These are phyloP conservation scores for Lactifluus volemus DNA, from an alignment of 768 basidiomycete genomes.

Conservation along the genomic window DNA sequence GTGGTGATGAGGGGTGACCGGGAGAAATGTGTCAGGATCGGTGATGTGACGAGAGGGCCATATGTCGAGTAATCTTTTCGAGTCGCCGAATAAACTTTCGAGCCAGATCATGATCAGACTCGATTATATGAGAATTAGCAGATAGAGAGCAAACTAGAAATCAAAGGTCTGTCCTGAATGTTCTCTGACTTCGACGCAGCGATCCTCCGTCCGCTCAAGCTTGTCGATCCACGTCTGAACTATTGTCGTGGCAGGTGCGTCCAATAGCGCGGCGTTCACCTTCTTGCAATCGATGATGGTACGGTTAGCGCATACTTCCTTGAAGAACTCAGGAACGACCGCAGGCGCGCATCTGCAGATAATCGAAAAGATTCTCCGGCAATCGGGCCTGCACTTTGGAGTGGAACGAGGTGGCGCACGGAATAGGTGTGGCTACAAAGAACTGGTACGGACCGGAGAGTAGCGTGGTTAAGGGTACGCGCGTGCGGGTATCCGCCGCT, in stretches of 20 bases:
- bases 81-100: slow-evolving; percentile 28
- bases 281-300: slow-evolving; percentile 27
- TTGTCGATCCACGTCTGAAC: slow-evolving; percentile 33
- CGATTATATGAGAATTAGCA: neutral
- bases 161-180: slow-evolving; percentile 29
- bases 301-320: slow-evolving; percentile 33
- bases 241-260: slow-evolving; percentile 25
- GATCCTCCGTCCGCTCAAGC: slow-evolving; percentile 29
- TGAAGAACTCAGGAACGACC: slow-evolving; percentile 31
- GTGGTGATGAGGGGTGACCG: slow-evolving; percentile 32
- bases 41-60: slow-evolving; percentile 30
- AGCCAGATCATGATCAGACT: neutral
- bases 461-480: no score
- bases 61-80: slow-evolving; percentile 28
- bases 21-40: slow-evolving; percentile 30
- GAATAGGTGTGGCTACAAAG: neutral
- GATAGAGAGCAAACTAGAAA: slow-evolving; percentile 25
- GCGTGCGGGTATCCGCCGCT: slow-evolving; percentile 40
- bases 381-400: slow-evolving; percentile 27
- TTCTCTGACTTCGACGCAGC: slow-evolving; percentile 34
- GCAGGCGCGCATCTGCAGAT: slow-evolving; percentile 27
- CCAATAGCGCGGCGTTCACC: slow-evolving; percentile 24
- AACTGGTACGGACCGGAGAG: no score
- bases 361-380: slow-evolving; percentile 36
- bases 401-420: neutral